phyloP scores from a whole-genome alignment of 2,329 filamentous ascomycete species.

The Fusarium phyllophilum region DNA sequence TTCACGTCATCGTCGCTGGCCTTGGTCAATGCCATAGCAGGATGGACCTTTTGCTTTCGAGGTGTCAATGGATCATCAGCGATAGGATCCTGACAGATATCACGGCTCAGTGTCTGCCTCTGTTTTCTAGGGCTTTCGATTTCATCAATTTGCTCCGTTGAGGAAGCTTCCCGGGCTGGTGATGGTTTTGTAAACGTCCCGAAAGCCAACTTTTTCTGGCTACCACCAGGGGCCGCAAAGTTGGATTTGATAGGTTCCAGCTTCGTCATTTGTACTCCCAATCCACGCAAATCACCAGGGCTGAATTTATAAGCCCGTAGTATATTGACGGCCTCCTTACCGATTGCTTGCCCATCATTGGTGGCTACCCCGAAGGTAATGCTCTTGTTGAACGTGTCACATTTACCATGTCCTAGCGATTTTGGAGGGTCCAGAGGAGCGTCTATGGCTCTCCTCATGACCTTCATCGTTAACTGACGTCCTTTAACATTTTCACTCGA shows the following conservation, averaged over 20 bases:
- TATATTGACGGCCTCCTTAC: slow-evolving; percentile 86
- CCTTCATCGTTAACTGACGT: slow-evolving; percentile 89
- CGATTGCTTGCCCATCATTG: slow-evolving; percentile 74
- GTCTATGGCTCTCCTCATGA: slow-evolving; percentile 88
- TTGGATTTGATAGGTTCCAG: slow-evolving; percentile 79
- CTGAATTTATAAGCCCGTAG: slow-evolving; percentile 84
- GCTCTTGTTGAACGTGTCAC: slow-evolving; percentile 94
- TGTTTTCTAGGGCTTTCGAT: slow-evolving; percentile 50
- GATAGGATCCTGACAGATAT: slow-evolving; percentile 61
- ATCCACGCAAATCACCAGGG: slow-evolving; percentile 89
- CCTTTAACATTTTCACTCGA: slow-evolving; percentile 88
- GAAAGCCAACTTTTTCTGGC: slow-evolving; percentile 83
- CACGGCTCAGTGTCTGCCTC: slow-evolving; percentile 44
- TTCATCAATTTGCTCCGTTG: slow-evolving; percentile 64
- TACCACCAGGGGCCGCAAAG: slow-evolving; percentile 70
- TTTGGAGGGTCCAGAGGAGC: slow-evolving; percentile 93
- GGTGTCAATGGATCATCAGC: slow-evolving; percentile 64
- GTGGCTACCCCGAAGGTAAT: slow-evolving; percentile 84
- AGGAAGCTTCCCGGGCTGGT: slow-evolving; percentile 52
- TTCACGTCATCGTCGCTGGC: slow-evolving; percentile 61
- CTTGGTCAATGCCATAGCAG: slow-evolving; percentile 62
- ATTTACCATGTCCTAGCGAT: slow-evolving; percentile 93
- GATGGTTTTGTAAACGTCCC: slow-evolving; percentile 59
- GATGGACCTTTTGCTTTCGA: slow-evolving; percentile 63
- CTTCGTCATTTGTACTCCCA: slow-evolving; percentile 94